phyloP scores from a whole-genome alignment of 495 filamentous ascomycete species.

The Cetradonia linearis region DNA sequence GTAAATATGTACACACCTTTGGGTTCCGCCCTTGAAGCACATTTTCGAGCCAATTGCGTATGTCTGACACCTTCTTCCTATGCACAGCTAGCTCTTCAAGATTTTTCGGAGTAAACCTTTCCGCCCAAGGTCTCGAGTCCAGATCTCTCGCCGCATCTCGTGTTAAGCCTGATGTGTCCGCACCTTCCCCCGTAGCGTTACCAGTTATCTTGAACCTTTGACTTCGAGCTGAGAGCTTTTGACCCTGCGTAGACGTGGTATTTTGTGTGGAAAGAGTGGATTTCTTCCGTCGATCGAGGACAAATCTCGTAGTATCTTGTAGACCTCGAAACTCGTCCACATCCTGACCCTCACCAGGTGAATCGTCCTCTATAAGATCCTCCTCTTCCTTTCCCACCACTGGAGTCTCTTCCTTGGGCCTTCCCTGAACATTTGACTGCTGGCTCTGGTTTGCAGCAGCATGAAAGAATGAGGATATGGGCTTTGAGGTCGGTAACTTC shows the following conservation, averaged over 20 bases:
- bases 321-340: constrained; percentile 19
- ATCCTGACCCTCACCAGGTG: constrained; percentile 26
- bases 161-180: not conserved
- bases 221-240: constrained; percentile 8
- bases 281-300: constrained; percentile 22
- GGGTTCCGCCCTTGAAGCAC: constrained; percentile 50
- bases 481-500: constrained; percentile 22
- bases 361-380: constrained; percentile 38
- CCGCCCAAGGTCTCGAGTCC: constrained; percentile 62
- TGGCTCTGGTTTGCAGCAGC: constrained; percentile 27
- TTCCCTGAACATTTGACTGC: constrained; percentile 8
- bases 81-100: constrained; percentile 85
- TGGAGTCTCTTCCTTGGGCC: not conserved
- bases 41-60: constrained; percentile 67
- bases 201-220: constrained; percentile 19
- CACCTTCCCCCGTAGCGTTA: not conserved
- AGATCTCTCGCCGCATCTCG: not conserved
- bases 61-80: constrained; percentile 83
- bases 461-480: constrained; percentile 38
- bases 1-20: constrained; percentile 29
- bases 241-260: not conserved
- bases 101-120: constrained; percentile 62
- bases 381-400: constrained; percentile 26
- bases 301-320: constrained; percentile 21
- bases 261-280: constrained; percentile 4